Percentiles rank a stretch among this genome's conserved stretches.
Evolutionary conservation across 805 yeast species (phyloP).

Genomic region (Clavispora vitiphila): DNA sequence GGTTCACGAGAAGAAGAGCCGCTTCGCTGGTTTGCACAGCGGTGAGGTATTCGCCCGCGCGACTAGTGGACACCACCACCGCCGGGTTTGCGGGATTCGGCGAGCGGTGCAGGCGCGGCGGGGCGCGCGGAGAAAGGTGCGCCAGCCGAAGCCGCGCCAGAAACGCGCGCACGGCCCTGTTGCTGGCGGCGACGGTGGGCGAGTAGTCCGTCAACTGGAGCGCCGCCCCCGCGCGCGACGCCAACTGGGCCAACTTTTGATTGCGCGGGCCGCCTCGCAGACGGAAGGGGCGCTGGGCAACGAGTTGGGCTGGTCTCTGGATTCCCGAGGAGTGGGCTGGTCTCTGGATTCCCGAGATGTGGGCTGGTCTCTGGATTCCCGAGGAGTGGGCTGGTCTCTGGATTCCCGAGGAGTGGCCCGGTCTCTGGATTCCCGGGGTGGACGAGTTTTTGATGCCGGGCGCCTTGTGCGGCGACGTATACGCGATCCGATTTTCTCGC

Average conservation of each 20-base stretch:
- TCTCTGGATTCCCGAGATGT: too few species aligned
- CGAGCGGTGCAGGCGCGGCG: too few species aligned
- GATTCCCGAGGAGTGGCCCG: too few species aligned
- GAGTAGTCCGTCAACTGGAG: neutral
- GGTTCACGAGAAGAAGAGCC: neutral
- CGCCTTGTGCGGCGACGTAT: too few species aligned
- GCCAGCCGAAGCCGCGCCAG: neutral
- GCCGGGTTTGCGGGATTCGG: too few species aligned
- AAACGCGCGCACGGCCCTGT: neutral
- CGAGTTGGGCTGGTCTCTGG: too few species aligned
- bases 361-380: neutral
- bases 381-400: neutral
- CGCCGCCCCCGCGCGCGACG: neutral
- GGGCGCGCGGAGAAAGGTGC: neutral
- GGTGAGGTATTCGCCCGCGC: neutral
- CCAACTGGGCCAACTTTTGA: neutral
- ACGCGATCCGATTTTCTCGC: neutral
- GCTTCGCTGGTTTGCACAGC: neutral
- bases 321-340: too few species aligned
- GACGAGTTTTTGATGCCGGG: too few species aligned
- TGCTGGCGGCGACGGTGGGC: conserved; percentile 1
- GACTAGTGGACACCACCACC: neutral
- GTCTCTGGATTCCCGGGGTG: too few species aligned
- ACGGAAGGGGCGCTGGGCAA: too few species aligned
- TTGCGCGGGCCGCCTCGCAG: too few species aligned